These are phyloP conservation scores for Trichopus zeylanicus DNA, from an alignment of 116 monocot species.

Conservation along the genomic window DNA sequence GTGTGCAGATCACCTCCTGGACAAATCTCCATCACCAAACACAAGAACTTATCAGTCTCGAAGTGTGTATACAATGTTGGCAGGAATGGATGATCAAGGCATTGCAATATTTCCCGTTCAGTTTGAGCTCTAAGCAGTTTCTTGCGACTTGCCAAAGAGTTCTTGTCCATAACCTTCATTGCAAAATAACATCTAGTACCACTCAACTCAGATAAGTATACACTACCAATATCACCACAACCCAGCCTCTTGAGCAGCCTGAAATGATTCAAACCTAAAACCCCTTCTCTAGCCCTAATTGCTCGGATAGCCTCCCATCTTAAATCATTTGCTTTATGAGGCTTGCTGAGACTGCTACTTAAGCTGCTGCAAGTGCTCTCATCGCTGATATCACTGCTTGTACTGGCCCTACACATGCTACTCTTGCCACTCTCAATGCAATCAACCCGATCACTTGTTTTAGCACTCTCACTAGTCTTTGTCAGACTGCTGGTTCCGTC, in stretches of 20 bases:
- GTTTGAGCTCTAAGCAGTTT: slow-evolving; percentile 63
- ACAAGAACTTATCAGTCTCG: slow-evolving; percentile 72
- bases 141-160: slow-evolving; percentile 47
- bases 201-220: slow-evolving; percentile 61
- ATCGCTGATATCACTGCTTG: slow-evolving; percentile 56
- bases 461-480: slow-evolving; percentile 47
- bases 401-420: slow-evolving; percentile 53
- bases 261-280: slow-evolving; percentile 55
- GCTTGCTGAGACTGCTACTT: slow-evolving; percentile 43
- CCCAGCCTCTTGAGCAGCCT: slow-evolving; percentile 52
- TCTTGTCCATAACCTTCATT: slow-evolving; percentile 81
- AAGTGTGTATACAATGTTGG: slow-evolving; percentile 70
- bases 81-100: slow-evolving; percentile 71
- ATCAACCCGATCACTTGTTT: slow-evolving; percentile 31
- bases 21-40: slow-evolving; percentile 77
- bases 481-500: slow-evolving; percentile 32
- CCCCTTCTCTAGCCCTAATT: slow-evolving; percentile 28
- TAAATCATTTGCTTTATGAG: slow-evolving; percentile 61
- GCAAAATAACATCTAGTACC: slow-evolving; percentile 66
- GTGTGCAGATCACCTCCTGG: slow-evolving; percentile 77
- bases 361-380: slow-evolving; percentile 48
- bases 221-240: slow-evolving; percentile 72
- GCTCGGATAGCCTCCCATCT: slow-evolving; percentile 64
- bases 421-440: slow-evolving; percentile 49
- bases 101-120: slow-evolving; percentile 64